Evolutionary conservation across 2,329 filamentous ascomycete species (phyloP).

Genomic region (Aureobasidium pullulans): DNA sequence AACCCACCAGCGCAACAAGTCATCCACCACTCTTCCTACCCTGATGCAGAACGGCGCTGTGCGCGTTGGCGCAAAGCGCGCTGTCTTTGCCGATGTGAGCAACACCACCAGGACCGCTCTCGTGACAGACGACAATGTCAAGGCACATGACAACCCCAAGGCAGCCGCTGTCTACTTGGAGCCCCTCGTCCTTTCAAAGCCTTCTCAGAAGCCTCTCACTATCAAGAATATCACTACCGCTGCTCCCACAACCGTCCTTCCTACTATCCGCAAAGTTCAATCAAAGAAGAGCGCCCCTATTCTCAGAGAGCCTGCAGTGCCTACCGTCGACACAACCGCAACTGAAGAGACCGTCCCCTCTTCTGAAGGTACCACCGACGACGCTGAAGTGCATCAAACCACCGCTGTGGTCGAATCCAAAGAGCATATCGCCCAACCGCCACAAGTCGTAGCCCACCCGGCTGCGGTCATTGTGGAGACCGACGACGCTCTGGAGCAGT

Average conservation of each 20-base stretch:
- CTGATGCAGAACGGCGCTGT: conserved; percentile 47
- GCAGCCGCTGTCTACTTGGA: conserved; percentile 19
- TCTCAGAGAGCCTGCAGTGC: conserved; percentile 41
- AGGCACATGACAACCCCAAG: conserved; percentile 32
- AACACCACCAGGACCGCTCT: conserved; percentile 47
- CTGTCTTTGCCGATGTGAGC: conserved; percentile 76
- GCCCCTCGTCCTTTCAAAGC: conserved; percentile 32
- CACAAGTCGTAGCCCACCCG: not conserved
- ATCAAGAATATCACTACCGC: conserved; percentile 11
- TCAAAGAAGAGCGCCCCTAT: conserved; percentile 48
- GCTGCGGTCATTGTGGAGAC: conserved; percentile 4
- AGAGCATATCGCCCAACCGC: not conserved
- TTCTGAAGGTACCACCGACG: not conserved
- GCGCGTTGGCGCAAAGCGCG: conserved; percentile 64
- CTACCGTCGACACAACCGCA: not conserved
- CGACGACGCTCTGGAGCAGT: not conserved
- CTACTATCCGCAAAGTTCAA: conserved; percentile 39
- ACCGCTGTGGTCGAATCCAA: not conserved
- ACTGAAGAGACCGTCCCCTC: not conserved
- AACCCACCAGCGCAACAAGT: conserved; percentile 77
- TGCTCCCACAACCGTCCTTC: conserved; percentile 7
- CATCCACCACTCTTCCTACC: conserved; percentile 55
- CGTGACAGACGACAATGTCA: conserved; percentile 50
- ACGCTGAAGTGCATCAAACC: not conserved
- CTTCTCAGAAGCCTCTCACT: conserved; percentile 54